Conservation (phyloP, 805 yeast species). For the Sungouiozyma ichnusensis region DNA sequence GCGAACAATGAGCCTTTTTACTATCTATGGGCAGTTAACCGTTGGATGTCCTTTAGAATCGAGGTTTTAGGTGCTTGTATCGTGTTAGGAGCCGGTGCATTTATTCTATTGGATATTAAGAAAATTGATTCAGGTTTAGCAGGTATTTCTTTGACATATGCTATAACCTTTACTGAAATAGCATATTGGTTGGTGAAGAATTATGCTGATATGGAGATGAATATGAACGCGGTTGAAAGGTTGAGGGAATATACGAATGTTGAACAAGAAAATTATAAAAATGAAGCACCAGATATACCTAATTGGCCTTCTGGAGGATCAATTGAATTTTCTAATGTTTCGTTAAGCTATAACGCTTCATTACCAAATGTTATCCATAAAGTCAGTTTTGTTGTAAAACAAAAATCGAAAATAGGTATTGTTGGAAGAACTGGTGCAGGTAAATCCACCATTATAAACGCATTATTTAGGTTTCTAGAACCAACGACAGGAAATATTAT, state of each 20-base stretch:
- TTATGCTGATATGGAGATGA: conserved; percentile 79
- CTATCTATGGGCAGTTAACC: conserved; percentile 80
- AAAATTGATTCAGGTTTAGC: conserved; percentile 79
- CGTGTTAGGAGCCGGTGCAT: conserved; percentile 63
- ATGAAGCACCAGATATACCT: conserved; percentile 52
- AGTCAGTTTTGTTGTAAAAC: conserved; percentile 64
- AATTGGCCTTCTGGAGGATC: conserved; percentile 80
- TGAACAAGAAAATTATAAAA: conserved; percentile 66
- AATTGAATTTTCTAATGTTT: conserved; percentile 57
- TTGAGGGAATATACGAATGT: conserved; percentile 68
- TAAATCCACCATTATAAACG: conserved; percentile 85
- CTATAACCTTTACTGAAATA: conserved; percentile 73
- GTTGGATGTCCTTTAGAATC: conserved; percentile 78
- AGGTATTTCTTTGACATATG: conserved; percentile 80
- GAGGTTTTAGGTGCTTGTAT: conserved; percentile 70
- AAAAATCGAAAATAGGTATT: conserved; percentile 73
- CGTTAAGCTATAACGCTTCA: conserved; percentile 72
- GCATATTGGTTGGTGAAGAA: conserved; percentile 85
- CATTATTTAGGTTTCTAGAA: conserved; percentile 68
- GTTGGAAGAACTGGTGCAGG: conserved; percentile 98
- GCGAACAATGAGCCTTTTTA: conserved; percentile 75
- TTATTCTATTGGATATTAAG: conserved; percentile 54
- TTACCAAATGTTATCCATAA: conserved; percentile 80
- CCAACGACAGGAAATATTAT: conserved; percentile 58
- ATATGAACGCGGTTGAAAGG: conserved; percentile 90